A percentile compares a stretch with the other conserved stretches of the same genome.
phyloP scores from a whole-genome alignment of 2,329 filamentous ascomycete species.

The Penicillium polonicum region DNA sequence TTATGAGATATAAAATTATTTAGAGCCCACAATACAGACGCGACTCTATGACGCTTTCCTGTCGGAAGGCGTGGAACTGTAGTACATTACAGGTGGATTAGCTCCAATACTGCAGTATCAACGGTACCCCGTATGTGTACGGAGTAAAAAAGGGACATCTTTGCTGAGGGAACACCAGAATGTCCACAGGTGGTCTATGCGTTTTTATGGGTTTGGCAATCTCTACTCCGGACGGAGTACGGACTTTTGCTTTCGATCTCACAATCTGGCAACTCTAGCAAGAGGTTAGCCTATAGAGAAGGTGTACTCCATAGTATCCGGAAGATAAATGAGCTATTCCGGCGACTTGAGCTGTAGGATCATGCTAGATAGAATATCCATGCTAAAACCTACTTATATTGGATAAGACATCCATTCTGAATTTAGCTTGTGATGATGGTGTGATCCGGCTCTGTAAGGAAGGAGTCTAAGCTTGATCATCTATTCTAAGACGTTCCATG shows the following conservation, averaged over 20 bases:
- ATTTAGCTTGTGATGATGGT: slow-evolving; percentile 20
- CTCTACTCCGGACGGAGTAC: background rate
- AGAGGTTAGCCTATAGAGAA: background rate
- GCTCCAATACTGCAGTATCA: background rate
- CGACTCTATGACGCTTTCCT: slow-evolving; percentile 20
- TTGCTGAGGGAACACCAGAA: background rate
- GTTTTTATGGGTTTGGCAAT: background rate
- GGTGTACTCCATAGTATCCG: background rate
- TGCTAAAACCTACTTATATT: background rate
- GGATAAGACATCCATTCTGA: background rate
- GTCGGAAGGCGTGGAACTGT: slow-evolving; percentile 6
- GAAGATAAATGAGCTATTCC: background rate
- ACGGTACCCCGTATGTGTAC: background rate
- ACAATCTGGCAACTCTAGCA: background rate
- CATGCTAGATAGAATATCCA: background rate
- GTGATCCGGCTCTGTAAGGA: slow-evolving; percentile 15
- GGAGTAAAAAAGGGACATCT: background rate
- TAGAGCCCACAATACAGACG: background rate
- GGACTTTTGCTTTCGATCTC: slow-evolving; percentile 1
- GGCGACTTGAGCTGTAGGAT: background rate
- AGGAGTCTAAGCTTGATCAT: background rate
- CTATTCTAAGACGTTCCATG: background rate
- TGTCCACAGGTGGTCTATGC: background rate
- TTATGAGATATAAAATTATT: background rate
- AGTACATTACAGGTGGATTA: slow-evolving; percentile 5